A percentile compares a stretch with the other conserved stretches of the same genome.
Conservation (phyloP, 768 basidiomycete species). For the Rhizopogon roseolus region DNA sequence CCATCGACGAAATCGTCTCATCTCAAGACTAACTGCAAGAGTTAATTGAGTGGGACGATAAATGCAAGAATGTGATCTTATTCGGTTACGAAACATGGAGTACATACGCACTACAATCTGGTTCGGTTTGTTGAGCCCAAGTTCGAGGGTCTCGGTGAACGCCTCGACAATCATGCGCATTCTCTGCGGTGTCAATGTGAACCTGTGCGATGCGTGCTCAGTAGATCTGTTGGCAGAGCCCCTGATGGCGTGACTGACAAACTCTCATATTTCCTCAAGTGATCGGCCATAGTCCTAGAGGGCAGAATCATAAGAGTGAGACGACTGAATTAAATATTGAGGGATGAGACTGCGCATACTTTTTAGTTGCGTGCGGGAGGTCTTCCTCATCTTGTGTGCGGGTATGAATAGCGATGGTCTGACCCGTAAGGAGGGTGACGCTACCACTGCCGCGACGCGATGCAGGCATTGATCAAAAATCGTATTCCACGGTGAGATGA, state of each 20-base stretch:
- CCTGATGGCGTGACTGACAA: slow-evolving; percentile 47
- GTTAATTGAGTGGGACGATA: neutral
- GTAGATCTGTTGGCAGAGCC: slow-evolving; percentile 5
- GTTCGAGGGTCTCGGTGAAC: slow-evolving; percentile 87
- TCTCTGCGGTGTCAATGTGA: slow-evolving; percentile 82
- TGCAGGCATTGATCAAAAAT: slow-evolving; percentile 39
- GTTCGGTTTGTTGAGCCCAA: slow-evolving; percentile 74
- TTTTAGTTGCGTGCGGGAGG: slow-evolving; percentile 93
- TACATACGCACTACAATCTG: slow-evolving; percentile 80
- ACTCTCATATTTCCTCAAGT: slow-evolving; percentile 85
- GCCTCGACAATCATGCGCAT: slow-evolving; percentile 98
- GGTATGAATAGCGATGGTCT: slow-evolving; percentile 82
- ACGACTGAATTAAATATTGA: neutral
- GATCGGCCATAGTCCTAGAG: slow-evolving; percentile 86
- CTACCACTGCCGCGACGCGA: slow-evolving; percentile 80
- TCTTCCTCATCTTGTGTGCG: slow-evolving; percentile 83
- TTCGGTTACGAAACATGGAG: neutral
- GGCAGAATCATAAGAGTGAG: neutral
- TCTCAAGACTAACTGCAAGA: neutral
- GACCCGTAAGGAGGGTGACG: slow-evolving; percentile 65
- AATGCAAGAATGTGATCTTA: slow-evolving; percentile 5
- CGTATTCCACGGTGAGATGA: slow-evolving; percentile 1
- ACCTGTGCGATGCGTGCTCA: slow-evolving; percentile 36
- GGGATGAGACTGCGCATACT: slow-evolving; percentile 38
- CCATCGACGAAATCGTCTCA: neutral